Percentiles rank a stretch among this genome's conserved stretches.
Evolutionary conservation across 805 yeast genomes (phyloP).

Genomic region (Wickerhamiella cacticola): DNA sequence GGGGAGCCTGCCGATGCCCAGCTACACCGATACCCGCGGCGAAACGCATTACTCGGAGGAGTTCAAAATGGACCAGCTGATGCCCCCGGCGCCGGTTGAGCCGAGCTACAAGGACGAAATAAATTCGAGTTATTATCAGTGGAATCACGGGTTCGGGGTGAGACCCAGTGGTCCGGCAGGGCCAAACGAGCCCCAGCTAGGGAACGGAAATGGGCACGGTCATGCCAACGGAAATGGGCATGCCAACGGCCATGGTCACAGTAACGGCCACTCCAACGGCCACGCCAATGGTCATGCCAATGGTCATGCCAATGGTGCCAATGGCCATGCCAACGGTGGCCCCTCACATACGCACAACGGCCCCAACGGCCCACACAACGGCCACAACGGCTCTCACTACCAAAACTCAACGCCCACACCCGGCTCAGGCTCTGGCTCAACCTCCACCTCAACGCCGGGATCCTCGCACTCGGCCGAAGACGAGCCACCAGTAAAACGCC

Average conservation of each 20-base stretch:
- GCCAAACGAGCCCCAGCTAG: not conserved
- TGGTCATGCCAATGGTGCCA: not conserved
- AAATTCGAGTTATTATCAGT: not conserved
- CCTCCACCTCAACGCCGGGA: no score
- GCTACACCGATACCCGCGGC: not conserved
- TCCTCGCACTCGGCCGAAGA: not conserved
- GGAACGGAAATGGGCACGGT: no score
- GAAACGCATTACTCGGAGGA: not conserved
- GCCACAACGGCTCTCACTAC: not conserved
- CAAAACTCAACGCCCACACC: not conserved
- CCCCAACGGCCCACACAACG: not conserved
- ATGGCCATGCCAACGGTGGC: not conserved
- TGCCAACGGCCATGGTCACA: not conserved
- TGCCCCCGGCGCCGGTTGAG: not conserved
- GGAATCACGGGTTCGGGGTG: not conserved
- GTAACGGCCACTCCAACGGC: not conserved
- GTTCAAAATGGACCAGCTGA: not conserved
- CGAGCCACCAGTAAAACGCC: conserved; percentile 26
- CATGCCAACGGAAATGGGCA: not conserved
- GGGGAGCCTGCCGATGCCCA: conserved; percentile 2
- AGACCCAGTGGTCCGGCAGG: not conserved
- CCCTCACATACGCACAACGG: no score
- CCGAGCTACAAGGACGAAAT: conserved; percentile 2
- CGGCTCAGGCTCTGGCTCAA: no score
- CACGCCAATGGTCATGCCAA: no score